Base-by-base conservation (phyloP, 164 flowering plant species). In the Berberis vulgaris region DNA sequence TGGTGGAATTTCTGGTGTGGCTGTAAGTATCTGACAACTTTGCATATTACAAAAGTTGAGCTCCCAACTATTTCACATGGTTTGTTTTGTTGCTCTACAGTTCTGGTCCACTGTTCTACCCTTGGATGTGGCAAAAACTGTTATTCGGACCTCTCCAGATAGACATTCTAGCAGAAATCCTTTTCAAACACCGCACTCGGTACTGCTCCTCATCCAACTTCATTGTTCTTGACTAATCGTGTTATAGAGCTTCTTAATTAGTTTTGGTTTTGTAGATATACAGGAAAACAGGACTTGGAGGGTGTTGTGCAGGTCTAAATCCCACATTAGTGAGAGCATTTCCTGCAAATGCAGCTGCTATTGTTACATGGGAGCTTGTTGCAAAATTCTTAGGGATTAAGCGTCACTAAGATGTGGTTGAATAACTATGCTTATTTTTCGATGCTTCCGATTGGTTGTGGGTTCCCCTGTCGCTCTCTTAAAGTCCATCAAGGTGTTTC, bases 261-360 rank as follows among this genome's bases (percentile, higher is more conserved):
- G 39, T 62, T 40, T 46, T 69, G n/a, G n/a, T 55, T 44, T 70
- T 71, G 58, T 73, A 92, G 96, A 80, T 89, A 63, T 79, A 92
- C 78, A 69, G 68, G 70, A 82, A 83, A 54, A 74, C 75, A 54
- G 95, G 98, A 68, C 7, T 89, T 9, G 79, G 74, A 72, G 95
- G 93, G 69, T 92, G 93, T 73, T 92, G 88, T 72, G 67, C 93
- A 43, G 98, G 96, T 57, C 67, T 87, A 42, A 87, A 91, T 47
- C 96, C 96, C 6, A 92, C 98, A 12, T 63, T 89, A 54, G 76
- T 76, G 39, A 81, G 96, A 67, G 96, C 96, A 65, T 92, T 92
- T 80, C 98, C 98, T 69, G 98, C 98, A 62, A 92, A 92, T 78
- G 96, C 93, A 56, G 91, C 96, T 59, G 96, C 98, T 45, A 89